These are phyloP conservation scores for Solanum commersonii DNA, from an alignment of 257 asterid species.

Conservation along the genomic window DNA sequence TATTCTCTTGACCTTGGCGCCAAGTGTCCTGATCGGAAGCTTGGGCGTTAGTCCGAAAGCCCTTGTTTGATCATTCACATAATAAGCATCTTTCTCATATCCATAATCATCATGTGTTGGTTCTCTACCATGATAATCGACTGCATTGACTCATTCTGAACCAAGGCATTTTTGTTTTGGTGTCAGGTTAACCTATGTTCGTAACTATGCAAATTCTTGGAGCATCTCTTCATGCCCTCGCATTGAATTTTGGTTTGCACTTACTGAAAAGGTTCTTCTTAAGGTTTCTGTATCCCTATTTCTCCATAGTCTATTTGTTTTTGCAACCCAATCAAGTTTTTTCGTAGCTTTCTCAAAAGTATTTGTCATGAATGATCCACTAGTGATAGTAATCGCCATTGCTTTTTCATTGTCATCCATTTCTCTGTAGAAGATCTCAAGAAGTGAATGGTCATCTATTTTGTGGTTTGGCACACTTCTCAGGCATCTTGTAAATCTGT, in stretches of 20 bases:
- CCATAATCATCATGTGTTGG: not conserved
- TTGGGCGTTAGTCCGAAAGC: not conserved
- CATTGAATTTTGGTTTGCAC: not conserved
- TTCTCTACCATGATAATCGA: not conserved
- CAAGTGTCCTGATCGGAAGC: not conserved
- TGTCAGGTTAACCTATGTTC: not conserved
- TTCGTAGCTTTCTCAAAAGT: not conserved
- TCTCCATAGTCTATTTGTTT: too few species aligned
- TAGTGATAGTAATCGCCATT: too few species aligned
- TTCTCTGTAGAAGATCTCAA: not conserved
- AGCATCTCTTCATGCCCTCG: not conserved
- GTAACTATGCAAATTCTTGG: not conserved
- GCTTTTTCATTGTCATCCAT: not conserved
- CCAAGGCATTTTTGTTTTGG: too few species aligned
- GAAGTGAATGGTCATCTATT: not conserved
- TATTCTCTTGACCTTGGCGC: not conserved
- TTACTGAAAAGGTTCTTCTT: not conserved
- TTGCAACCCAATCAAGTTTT: not conserved
- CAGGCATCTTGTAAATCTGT: too few species aligned
- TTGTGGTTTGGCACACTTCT: not conserved
- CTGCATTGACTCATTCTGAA: not conserved
- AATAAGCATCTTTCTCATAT: not conserved
- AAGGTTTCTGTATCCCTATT: not conserved
- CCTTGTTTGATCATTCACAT: not conserved
- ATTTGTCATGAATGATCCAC: not conserved